Base-by-base conservation (phyloP, 352 stramenopile species). In the Paralagenidium karlingii region DNA sequence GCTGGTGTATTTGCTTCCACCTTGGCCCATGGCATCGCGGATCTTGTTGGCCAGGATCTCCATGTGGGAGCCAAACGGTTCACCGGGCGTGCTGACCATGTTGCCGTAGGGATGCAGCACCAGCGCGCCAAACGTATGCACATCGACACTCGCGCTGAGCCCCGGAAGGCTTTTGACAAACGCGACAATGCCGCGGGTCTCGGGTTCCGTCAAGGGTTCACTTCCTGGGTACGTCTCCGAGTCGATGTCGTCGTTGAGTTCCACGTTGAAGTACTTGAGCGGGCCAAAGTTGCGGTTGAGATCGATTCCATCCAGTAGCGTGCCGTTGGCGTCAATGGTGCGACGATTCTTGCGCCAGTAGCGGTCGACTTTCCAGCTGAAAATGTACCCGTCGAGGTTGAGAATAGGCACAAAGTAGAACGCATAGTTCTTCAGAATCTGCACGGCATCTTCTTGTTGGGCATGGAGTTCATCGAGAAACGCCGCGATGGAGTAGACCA, bases 201-300 rank as follows among this genome's bases (percentile, higher is more conserved):
- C 55, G 16, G 55, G 55, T 34, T 63, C 55, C 20, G 45, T 60
- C 15, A 60, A 52, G 9, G 55, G 55, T 18, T 24, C 24, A n/a
- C 45, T 13, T n/a, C 55, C 55, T 16, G 55, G 50, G 41, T 60
- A 63, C 5, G 55, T 60, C 24, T 60, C 36, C 12, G 44, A 42
- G 16, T 21, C 33, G 13, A 40, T 42, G 29, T 34, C 8, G 31
- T 54, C 41, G 11, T 45, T 39, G 19, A 41, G 49, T 12, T 44
- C 19, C 2, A 60, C 20, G 26, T 53, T 49, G 38, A 63, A 63
- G 28, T 38, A 57, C 24, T 45, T 22, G n/a, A 38, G 40, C 4
- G 50, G 55, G 10, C 55, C 55, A 39, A 40, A 63, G 44, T 63
- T 63, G 38, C 55, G 55, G 47, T 63, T 63, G 27, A 63, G 38